Conservation (phyloP, 2,329 filamentous ascomycete genomes). For the Paraphoma chrysanthemicola region DNA sequence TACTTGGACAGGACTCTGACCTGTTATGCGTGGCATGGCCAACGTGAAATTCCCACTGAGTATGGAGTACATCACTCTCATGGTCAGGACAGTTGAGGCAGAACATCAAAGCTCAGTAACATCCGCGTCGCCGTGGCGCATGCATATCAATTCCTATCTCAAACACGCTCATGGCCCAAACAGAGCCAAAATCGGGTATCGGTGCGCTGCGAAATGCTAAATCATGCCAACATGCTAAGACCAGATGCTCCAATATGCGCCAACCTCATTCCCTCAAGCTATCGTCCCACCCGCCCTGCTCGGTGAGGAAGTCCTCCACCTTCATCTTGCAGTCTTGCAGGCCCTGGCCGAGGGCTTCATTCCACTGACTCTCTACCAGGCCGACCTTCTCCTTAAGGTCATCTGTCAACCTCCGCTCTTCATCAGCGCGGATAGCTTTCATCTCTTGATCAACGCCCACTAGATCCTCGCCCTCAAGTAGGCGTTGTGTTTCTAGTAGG, state of each 20-base stretch:
- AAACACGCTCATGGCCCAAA: constrained; percentile 10
- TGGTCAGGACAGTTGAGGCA: no score
- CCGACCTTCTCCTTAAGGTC: constrained; percentile 94
- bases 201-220: constrained; percentile 31
- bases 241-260: constrained; percentile 9
- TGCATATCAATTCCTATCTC: constrained; percentile 7
- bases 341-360: constrained; percentile 80
- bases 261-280: constrained; percentile 49
- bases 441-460: constrained; percentile 56
- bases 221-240: constrained; percentile 19
- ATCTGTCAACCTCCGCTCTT: constrained; percentile 75
- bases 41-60: no score
- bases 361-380: constrained; percentile 90
- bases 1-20: neutral
- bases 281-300: constrained; percentile 89
- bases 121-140: constrained; percentile 5
- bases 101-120: neutral
- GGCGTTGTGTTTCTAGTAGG: constrained; percentile 70
- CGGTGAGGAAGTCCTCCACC: constrained; percentile 75
- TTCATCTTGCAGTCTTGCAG: constrained; percentile 76
- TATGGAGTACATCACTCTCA: no score
- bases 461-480: constrained; percentile 47
- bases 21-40: neutral
- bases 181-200: constrained; percentile 43
- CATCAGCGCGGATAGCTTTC: constrained; percentile 66